Evolutionary conservation across 805 yeast genomes (phyloP).

Genomic region (Pichia nanzhaoensis): DNA sequence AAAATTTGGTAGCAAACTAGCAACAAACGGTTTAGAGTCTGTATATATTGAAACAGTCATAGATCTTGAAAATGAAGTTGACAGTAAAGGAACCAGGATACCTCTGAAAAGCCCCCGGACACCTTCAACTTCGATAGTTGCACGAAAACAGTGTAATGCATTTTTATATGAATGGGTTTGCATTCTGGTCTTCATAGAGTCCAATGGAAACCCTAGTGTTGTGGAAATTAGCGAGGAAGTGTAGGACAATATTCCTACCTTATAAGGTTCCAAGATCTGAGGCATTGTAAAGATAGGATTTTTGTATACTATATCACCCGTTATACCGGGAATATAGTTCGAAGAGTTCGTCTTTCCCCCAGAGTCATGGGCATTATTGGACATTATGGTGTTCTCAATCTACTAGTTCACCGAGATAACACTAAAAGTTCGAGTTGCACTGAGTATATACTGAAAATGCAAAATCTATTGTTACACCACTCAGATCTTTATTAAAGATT

Average conservation of each 20-base stretch:
- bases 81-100: conserved; percentile 62
- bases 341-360: background rate
- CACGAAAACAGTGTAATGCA: conserved; percentile 48
- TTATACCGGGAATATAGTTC: conserved; percentile 42
- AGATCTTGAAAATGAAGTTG: conserved; percentile 60
- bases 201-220: conserved; percentile 74
- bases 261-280: conserved; percentile 40
- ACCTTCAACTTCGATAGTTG: conserved; percentile 58
- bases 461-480: too few relatives aligned
- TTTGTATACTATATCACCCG: conserved; percentile 43
- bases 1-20: background rate
- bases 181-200: conserved; percentile 80
- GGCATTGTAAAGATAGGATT: conserved; percentile 47
- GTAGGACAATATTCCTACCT: conserved; percentile 56
- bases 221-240: conserved; percentile 58
- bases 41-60: conserved; percentile 61
- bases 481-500: too few relatives aligned
- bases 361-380: background rate
- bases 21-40: conserved; percentile 39
- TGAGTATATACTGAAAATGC: too few relatives aligned
- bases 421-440: too few relatives aligned
- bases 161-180: conserved; percentile 65
- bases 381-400: too few relatives aligned
- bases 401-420: too few relatives aligned
- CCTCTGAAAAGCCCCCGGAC: conserved; percentile 69